Evolutionary conservation across 768 basidiomycete genomes (phyloP).

Genomic region (Kwoniella heveanensis): DNA sequence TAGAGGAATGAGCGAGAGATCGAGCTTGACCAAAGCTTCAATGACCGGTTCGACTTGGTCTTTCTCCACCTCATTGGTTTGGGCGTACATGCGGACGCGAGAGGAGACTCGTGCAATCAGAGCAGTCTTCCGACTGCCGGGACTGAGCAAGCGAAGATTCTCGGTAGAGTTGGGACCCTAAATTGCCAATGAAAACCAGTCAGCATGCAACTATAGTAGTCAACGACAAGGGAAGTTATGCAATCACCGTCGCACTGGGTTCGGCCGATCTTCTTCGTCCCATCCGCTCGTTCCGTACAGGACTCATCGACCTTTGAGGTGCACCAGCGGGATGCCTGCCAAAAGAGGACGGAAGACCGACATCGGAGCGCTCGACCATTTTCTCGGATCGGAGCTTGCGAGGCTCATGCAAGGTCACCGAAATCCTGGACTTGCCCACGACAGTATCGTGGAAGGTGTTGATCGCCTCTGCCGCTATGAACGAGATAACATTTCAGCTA

Average conservation of each 20-base stretch:
- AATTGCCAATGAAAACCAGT: not conserved
- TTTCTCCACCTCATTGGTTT: slow-evolving; percentile 1
- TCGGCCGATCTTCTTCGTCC: not conserved
- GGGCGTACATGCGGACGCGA: slow-evolving; percentile 14
- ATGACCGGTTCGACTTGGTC: slow-evolving; percentile 12
- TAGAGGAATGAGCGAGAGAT: slow-evolving; percentile 31
- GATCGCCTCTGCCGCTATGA: slow-evolving; percentile 37
- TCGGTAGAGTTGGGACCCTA: slow-evolving; percentile 25
- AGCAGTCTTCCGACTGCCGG: slow-evolving; percentile 20
- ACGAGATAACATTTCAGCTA: too few relatives aligned
- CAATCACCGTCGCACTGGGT: slow-evolving; percentile 7
- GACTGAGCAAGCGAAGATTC: slow-evolving; percentile 32
- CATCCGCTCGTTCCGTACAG: slow-evolving; percentile 5
- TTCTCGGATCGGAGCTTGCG: slow-evolving; percentile 44
- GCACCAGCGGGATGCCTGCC: slow-evolving; percentile 6
- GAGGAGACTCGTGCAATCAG: slow-evolving; percentile 18
- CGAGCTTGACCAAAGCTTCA: slow-evolving; percentile 24
- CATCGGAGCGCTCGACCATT: slow-evolving; percentile 25
- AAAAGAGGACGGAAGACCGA: slow-evolving; percentile 8
- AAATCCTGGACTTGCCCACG: slow-evolving; percentile 31
- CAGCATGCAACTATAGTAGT: not conserved
- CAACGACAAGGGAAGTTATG: not conserved
- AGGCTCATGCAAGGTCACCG: slow-evolving; percentile 46
- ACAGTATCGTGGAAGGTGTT: slow-evolving; percentile 27
- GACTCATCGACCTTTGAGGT: slow-evolving; percentile 24